Base-by-base conservation (phyloP, 2,329 filamentous ascomycete genomes). In the Rhynchosporium graminicola region DNA sequence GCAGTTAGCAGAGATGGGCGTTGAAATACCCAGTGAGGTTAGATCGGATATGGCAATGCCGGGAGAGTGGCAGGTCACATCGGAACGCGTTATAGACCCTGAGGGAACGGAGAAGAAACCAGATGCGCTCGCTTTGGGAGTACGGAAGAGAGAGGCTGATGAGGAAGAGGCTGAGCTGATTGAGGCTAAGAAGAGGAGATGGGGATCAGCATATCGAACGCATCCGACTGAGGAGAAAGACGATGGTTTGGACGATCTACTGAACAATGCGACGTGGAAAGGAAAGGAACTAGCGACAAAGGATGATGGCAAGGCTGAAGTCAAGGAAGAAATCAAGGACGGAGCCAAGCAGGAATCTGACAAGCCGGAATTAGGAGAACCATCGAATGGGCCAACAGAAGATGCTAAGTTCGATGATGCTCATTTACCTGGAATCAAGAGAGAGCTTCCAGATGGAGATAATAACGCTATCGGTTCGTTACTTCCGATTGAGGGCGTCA, bases 1-100 rank as follows among this genome's bases (percentile, higher is more conserved):
- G 66, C 92, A 98, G 76, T 80, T 99, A 10, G 92, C 89, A 4
- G 90, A 89, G 42, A 83, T 99, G 82, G 95, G 95, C 0, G 87
- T 99, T 55, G 85, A 87, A 52, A 84, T 98, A 59, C 95, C 95
- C 0, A 87, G 91, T 50, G 87, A 90, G 67, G 87, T 91, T 61
- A 82, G 91, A 63, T 81, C 83, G 2, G 91, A 95, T 63, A 87
- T 97, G 85, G 92, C 93, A 4, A 87, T 97, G 79, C 87, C 89
- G 3, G 92, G 95, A 38, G 90, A 96, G 59, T 99, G 94, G 94
- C 86, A 91, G 0, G 84, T 88, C 10, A 87, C 84, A 63, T 65
- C 68, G 9, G 67, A 74, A 61, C 63, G 69, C 9, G 50, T 74
- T 38, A 67, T 75, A n/a, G 74, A 77, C 36, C 76, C 78, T 6